A percentile compares a stretch with the other conserved stretches of the same genome.
These are phyloP conservation scores for Leishmania mexicana DNA, from an alignment of 208 protist genomes.

Conservation along the genomic window DNA sequence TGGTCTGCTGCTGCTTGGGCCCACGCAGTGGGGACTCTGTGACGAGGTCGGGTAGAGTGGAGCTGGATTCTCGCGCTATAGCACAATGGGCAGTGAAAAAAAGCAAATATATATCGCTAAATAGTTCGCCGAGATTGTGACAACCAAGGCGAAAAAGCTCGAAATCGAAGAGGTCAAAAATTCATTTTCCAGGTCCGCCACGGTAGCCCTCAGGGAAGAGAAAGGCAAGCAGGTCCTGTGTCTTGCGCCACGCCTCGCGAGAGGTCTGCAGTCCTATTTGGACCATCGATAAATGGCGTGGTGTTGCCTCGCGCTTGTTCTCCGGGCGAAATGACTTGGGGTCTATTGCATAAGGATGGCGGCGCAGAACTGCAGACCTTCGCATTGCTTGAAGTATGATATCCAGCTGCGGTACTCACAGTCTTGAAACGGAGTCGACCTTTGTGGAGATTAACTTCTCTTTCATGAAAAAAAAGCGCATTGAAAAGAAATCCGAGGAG, in stretches of 20 bases:
- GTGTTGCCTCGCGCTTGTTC: conserved; percentile 21
- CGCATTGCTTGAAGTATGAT: neutral
- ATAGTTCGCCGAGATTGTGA: neutral
- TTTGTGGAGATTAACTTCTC: neutral
- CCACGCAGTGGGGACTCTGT: neutral
- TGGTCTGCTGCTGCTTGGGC: neutral
- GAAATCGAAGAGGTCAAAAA: neutral
- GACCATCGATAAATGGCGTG: conserved; percentile 19
- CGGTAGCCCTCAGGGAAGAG: conserved; percentile 39
- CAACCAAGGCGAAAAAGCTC: neutral
- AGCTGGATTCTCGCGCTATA: neutral
- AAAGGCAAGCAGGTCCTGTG: conserved; percentile 31
- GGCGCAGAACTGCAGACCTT: neutral
- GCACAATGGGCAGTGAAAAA: neutral
- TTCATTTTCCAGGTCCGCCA: conserved; percentile 40
- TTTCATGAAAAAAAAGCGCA: neutral
- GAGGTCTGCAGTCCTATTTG: conserved; percentile 21
- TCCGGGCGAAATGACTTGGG: conserved; percentile 27
- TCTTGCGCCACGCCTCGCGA: conserved; percentile 39
- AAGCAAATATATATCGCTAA: neutral
- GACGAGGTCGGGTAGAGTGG: neutral
- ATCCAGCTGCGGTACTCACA: neutral
- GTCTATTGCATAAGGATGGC: conserved; percentile 67
- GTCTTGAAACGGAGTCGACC: no score
- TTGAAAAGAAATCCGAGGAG: neutral